Percentiles rank a stretch among this genome's conserved stretches.
These are phyloP conservation scores for Seiridium unicorne DNA, from an alignment of 2,329 filamentous ascomycete genomes.

Conservation along the genomic window DNA sequence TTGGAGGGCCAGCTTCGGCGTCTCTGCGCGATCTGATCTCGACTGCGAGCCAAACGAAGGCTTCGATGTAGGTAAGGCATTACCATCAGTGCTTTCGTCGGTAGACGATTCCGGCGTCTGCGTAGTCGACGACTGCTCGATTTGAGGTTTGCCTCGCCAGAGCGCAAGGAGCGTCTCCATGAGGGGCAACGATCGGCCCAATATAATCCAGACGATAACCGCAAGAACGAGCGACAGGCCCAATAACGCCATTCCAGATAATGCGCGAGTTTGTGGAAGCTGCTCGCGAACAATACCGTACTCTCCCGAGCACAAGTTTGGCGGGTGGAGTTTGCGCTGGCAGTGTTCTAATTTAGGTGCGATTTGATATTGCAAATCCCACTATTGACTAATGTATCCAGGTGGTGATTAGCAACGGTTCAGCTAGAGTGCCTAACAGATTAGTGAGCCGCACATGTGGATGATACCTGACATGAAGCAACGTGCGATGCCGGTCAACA, in stretches of 20 bases:
- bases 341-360: background rate
- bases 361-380: background rate
- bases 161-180: slow-evolving; percentile 38
- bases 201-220: slow-evolving; percentile 55
- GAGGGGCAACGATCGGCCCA: slow-evolving; percentile 49
- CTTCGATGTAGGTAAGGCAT: background rate
- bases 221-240: slow-evolving; percentile 62
- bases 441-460: too few species aligned
- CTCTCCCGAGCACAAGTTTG: too few species aligned
- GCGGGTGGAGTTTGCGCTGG: background rate
- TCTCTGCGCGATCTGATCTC: slow-evolving; percentile 29
- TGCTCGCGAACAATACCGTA: background rate
- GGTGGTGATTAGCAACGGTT: too few species aligned
- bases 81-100: slow-evolving; percentile 15
- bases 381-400: too few species aligned
- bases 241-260: slow-evolving; percentile 49
- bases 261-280: background rate
- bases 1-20: slow-evolving; percentile 31
- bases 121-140: slow-evolving; percentile 22
- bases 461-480: too few species aligned
- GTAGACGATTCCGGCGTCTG: background rate
- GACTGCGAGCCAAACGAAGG: background rate
- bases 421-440: too few species aligned
- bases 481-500: too few species aligned
- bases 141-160: slow-evolving; percentile 26